phyloP scores from a whole-genome alignment of 2,329 filamentous ascomycete genomes.

The Penicillium hordei region DNA sequence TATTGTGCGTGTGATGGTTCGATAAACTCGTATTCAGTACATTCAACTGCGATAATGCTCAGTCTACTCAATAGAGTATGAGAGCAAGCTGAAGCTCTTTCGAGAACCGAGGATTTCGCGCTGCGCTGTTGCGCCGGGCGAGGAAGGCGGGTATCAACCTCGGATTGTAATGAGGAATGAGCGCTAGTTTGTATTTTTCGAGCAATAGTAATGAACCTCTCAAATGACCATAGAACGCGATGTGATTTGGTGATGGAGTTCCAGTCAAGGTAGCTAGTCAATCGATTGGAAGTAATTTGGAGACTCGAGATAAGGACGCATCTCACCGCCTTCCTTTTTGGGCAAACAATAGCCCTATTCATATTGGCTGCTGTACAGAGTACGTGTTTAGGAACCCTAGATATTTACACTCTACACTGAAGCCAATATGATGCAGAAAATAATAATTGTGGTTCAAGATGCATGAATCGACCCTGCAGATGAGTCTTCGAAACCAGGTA shows the following conservation, averaged over 20 bases:
- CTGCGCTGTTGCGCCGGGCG: constrained; percentile 1
- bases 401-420: background rate
- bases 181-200: background rate
- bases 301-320: constrained; percentile 8
- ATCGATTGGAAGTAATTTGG: background rate
- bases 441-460: background rate
- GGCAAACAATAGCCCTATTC: background rate
- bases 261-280: background rate
- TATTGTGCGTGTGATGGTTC: too few relatives aligned
- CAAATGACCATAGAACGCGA: background rate
- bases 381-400: background rate
- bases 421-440: background rate
- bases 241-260: background rate
- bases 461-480: background rate
- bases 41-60: too few relatives aligned
- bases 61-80: background rate
- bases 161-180: background rate
- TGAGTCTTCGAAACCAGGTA: background rate
- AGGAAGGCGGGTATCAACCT: background rate
- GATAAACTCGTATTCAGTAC: background rate
- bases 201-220: background rate
- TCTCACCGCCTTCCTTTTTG: constrained; percentile 14
- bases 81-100: constrained; percentile 5
- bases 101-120: background rate
- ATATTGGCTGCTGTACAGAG: background rate